These are phyloP conservation scores for Tolypocladium cylindrosporum DNA, from an alignment of 2,329 filamentous ascomycete genomes.

Conservation along the genomic window DNA sequence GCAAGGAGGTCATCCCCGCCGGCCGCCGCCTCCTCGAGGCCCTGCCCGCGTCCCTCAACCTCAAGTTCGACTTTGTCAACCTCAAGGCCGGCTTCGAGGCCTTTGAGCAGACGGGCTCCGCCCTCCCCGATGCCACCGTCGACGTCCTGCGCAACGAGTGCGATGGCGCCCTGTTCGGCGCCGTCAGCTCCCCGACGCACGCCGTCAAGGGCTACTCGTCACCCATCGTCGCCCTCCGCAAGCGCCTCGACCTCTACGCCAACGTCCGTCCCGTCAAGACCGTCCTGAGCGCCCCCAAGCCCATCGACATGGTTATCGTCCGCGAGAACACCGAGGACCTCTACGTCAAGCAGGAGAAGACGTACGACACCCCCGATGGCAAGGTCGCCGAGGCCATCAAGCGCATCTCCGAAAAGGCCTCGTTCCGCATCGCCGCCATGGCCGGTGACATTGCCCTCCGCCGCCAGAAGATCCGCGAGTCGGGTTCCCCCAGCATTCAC, in stretches of 20 bases:
- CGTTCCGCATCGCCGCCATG: slow-evolving; percentile 79
- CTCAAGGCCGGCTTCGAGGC: slow-evolving; percentile 89
- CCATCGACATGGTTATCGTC: slow-evolving; percentile 95
- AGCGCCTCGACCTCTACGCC: slow-evolving; percentile 89
- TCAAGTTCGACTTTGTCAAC: slow-evolving; percentile 91
- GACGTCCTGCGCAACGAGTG: slow-evolving; percentile 83
- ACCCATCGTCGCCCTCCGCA: slow-evolving; percentile 92
- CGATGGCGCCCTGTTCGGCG: slow-evolving; percentile 92
- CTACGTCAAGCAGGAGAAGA: slow-evolving; percentile 94
- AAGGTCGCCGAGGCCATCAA: slow-evolving; percentile 97
- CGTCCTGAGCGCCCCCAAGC: slow-evolving; percentile 51
- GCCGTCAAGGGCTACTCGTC: slow-evolving; percentile 93
- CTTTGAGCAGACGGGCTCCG: slow-evolving; percentile 81
- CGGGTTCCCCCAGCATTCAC: slow-evolving; percentile 50
- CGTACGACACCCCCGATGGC: slow-evolving; percentile 61
- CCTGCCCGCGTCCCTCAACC: slow-evolving; percentile 76
- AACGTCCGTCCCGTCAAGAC: slow-evolving; percentile 96
- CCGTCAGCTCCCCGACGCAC: slow-evolving; percentile 82
- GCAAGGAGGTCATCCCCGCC: slow-evolving; percentile 94
- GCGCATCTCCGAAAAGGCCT: slow-evolving; percentile 82
- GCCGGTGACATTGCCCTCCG: slow-evolving; percentile 90
- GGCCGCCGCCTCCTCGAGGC: slow-evolving; percentile 88
- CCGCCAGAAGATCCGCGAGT: slow-evolving; percentile 67
- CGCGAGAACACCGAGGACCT: slow-evolving; percentile 98
- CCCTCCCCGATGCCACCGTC: slow-evolving; percentile 84